Percentiles rank a stretch among this genome's conserved stretches.
Evolutionary conservation across 164 flowering plant species (phyloP).

Genomic region (Houttuynia cordata): DNA sequence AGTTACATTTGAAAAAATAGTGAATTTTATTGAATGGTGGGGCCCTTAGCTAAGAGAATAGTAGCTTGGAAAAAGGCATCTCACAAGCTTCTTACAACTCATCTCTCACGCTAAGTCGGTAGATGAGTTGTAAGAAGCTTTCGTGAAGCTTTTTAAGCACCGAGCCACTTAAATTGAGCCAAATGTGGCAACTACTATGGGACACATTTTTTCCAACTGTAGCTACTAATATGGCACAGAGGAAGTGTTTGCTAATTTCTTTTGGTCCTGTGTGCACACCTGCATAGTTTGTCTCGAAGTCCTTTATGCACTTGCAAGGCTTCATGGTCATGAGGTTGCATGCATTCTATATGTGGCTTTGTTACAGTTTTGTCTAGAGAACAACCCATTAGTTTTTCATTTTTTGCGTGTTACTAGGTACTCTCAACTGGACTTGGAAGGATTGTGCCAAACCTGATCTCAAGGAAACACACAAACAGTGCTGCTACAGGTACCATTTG

Average conservation of each 20-base stretch:
- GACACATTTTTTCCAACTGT: too few relatives aligned
- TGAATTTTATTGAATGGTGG: too few relatives aligned
- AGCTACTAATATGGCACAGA: too few relatives aligned
- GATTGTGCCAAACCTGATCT: constrained; percentile 94
- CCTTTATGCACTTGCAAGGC: not conserved
- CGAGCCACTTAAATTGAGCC: too few relatives aligned
- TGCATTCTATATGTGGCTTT: not conserved
- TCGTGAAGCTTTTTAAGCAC: too few relatives aligned
- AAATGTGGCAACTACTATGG: too few relatives aligned
- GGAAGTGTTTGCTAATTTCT: not conserved
- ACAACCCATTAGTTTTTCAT: not conserved
- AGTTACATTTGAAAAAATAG: too few relatives aligned
- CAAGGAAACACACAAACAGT: constrained; percentile 96
- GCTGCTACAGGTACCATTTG: constrained; percentile 76
- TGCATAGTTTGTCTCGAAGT: not conserved
- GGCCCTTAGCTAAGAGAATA: too few relatives aligned
- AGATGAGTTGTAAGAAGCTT: too few relatives aligned
- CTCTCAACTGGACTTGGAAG: constrained; percentile 98
- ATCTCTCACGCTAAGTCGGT: too few relatives aligned
- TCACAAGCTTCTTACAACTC: too few relatives aligned
- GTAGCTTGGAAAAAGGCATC: too few relatives aligned
- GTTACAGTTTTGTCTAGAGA: not conserved
- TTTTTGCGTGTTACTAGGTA: constrained; percentile 28
- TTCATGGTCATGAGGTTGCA: not conserved
- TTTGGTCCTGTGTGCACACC: not conserved